phyloP scores from a whole-genome alignment of 1,284 basidiomycete species.

The Sparassis latifolia region DNA sequence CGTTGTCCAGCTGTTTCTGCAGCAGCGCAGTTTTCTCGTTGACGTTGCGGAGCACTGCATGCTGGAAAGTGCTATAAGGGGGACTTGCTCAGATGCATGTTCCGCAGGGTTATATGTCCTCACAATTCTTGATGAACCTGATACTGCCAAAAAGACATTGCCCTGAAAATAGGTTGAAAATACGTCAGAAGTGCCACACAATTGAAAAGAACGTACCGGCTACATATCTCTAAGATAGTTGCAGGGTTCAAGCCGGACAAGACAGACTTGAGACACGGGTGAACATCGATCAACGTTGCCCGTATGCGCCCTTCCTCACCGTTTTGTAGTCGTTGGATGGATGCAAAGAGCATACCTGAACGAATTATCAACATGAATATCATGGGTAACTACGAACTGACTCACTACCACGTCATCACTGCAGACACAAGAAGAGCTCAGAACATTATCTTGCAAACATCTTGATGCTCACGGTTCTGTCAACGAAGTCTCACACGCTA shows the following conservation, averaged over 20 bases:
- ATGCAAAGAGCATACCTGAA: conserved; percentile 67
- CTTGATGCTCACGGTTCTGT: conserved; percentile 58
- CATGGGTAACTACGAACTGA: neutral
- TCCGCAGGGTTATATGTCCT: conserved; percentile 9
- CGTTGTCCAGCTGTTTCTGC: conserved; percentile 76
- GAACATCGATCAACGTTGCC: conserved; percentile 1
- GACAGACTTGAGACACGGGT: conserved; percentile 52
- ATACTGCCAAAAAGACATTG: conserved; percentile 84
- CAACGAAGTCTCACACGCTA: conserved; percentile 74
- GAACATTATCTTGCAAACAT: conserved; percentile 1
- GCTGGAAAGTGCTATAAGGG: conserved; percentile 57
- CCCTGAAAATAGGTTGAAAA: conserved; percentile 32
- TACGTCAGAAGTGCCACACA: neutral
- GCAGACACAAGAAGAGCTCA: conserved; percentile 1
- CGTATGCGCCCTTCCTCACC: conserved; percentile 31
- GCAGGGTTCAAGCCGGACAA: conserved; percentile 71
- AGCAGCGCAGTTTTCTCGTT: conserved; percentile 75
- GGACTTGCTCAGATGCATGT: neutral
- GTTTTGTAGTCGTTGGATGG: conserved; percentile 86
- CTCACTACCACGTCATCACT: conserved; percentile 79
- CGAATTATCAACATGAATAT: neutral
- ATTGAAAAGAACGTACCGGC: conserved; percentile 40
- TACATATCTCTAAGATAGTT: conserved; percentile 72
- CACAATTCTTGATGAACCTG: conserved; percentile 80
- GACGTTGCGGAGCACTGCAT: conserved; percentile 69